phyloP scores from a whole-genome alignment of 805 yeast species.

The Candida gorgasii region DNA sequence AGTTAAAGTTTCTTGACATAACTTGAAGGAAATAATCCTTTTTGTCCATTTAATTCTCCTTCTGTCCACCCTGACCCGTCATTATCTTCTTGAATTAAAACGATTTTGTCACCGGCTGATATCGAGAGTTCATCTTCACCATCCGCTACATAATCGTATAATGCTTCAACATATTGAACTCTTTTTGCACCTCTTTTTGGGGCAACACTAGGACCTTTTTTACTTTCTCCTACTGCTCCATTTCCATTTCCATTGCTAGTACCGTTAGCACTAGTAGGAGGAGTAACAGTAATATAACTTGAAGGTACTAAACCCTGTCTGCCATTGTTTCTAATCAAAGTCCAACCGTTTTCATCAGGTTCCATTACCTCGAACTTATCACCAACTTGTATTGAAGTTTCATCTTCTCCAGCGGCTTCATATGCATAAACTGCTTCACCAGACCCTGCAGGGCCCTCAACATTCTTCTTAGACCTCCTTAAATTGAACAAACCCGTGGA shows the following conservation, averaged over 20 bases:
- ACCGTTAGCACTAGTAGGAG: not conserved
- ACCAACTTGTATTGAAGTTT: conserved; percentile 60
- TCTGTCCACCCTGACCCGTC: conserved; percentile 94
- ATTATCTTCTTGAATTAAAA: conserved; percentile 53
- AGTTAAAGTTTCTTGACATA: conserved; percentile 54
- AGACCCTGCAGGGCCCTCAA: conserved; percentile 13
- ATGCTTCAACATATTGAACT: conserved; percentile 62
- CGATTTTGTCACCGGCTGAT: conserved; percentile 69
- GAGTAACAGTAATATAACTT: conserved; percentile 57
- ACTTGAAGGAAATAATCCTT: conserved; percentile 62
- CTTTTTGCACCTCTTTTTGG: conserved; percentile 74
- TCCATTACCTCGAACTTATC: conserved; percentile 60
- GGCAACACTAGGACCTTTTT: conserved; percentile 76
- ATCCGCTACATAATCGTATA: conserved; percentile 74
- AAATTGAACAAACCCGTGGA: conserved; percentile 38
- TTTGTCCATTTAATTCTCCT: conserved; percentile 58
- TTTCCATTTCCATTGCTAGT: conserved; percentile 11
- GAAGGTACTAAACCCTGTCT: conserved; percentile 83
- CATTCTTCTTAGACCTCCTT: conserved; percentile 27
- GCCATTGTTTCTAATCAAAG: conserved; percentile 52
- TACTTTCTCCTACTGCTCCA: no score
- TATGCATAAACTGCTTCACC: conserved; percentile 67
- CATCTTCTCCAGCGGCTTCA: conserved; percentile 72
- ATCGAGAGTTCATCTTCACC: conserved; percentile 81
- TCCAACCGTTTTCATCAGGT: conserved; percentile 91